A percentile compares a stretch with the other conserved stretches of the same genome.
Conservation (phyloP, 305 asterid genomes). For the Solanum hybrid region DNA sequence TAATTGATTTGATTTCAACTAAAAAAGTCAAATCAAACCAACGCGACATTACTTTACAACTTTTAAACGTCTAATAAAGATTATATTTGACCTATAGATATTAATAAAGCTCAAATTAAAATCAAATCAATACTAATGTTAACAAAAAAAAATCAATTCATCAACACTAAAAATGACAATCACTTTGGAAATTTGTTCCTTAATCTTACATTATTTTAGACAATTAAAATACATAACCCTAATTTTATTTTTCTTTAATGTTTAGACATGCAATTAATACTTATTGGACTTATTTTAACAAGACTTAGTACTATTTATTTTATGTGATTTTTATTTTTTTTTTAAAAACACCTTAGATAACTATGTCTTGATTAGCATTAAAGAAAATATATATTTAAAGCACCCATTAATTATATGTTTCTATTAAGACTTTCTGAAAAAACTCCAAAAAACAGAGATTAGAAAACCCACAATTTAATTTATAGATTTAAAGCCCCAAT, state of each 20-base stretch:
- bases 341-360: background rate
- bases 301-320: background rate
- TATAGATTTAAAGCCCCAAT: too few species aligned
- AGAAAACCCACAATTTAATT: background rate
- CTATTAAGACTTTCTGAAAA: background rate
- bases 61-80: background rate
- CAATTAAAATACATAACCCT: background rate
- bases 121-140: too few species aligned
- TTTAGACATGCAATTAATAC: background rate
- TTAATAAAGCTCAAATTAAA: background rate
- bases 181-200: background rate
- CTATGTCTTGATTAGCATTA: background rate
- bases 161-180: too few species aligned
- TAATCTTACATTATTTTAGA: background rate
- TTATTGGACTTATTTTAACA: background rate
- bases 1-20: background rate
- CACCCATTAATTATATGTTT: background rate
- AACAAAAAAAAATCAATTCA: too few species aligned
- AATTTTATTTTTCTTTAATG: background rate
- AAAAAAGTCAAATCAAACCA: too few species aligned
- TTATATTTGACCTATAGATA: too few species aligned
- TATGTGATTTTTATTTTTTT: background rate
- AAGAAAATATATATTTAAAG: background rate
- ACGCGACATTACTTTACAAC: accelerated
- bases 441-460: background rate